Evolutionary conservation across 306 rosid genomes (phyloP), one percentile per base, ranked within the genome.

Genomic region (Quercus berberidifolia): DNA sequence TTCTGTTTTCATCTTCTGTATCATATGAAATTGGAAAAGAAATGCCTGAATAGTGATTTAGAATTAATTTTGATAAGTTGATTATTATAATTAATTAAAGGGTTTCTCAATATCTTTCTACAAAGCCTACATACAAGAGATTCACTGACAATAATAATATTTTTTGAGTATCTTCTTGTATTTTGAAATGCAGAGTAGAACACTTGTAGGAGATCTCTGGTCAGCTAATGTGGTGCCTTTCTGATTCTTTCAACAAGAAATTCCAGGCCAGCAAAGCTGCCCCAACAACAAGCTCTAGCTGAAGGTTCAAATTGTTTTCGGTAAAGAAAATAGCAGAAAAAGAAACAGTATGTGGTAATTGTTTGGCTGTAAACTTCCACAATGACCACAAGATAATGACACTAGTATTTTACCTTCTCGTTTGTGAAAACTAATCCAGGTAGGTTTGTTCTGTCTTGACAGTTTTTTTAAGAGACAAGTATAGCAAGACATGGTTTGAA

Each of bases 221-320:
- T 84, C 7, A 5, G 41, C 41, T 35, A 35, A 35, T 35, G 41
- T 35, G 41, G 41, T 5, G 41, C 41, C 41, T 84, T 62, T 70
- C 83, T 9, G 80, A 82, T 76, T 90, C 92, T 70, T 91, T 90
- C 89, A 88, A 80, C 74, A 79, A 83, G 82, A 89, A 94, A 80
- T 89, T 94, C 93, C 96, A 91, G 49, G 97, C 98, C 67, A 94
- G 78, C 88, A 93, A 89, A 2, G 1, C 97, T 26, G 97, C 98
- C 3, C 98, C 98, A 31, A 92, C 89, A 18, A 97, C 98, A 78
- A 97, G 97, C 81, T 91, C 98, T 69, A 92, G 94, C 98, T 92
- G 89, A 49, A 30, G 31, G 76, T 78, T 64, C 46, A 31, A 28
- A 15, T 64, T 64, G 46, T 15, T 64, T 64, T 64, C 0, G 23